Base-by-base conservation (phyloP, 179 eudicot species). In the Kewa caespitosa region DNA sequence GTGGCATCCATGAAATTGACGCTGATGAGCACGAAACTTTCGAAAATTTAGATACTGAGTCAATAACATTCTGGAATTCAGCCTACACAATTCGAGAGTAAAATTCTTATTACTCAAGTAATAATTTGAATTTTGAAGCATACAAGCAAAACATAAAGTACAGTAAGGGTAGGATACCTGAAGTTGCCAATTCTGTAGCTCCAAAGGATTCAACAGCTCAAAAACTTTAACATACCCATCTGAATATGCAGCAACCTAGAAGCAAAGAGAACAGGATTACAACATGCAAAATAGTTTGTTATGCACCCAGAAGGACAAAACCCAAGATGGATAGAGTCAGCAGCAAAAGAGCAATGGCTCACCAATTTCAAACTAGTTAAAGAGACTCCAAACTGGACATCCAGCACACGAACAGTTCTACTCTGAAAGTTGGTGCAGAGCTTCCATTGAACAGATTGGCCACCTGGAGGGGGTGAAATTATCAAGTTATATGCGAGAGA, bases 151-250 rank as follows among this genome's bases (percentile, higher is more conserved):
- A n/a, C n/a, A n/a, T n/a, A n/a, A n/a, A n/a, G 41, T 36, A 68
- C 38, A 63, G 59, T 23, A 72, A 57, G n/a, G 23, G 59, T 42
- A 25, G 22, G 33, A 62, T 60, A 95, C 99, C 99, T 95, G 99
- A 84, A 95, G 94, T 72, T 95, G 97, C 99, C 99, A 95, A 48
- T 84, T 89, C 70, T 81, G 84, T 80, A 95, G 76, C 68, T 93
- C 98, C 79, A 91, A 76, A 18, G 92, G 90, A 84, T 93, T 90
- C 57, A 85, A 79, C 55, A 91, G 95, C 85, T 95, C 97, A 70
- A 83, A 86, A 42, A 95, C 87, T 88, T 89, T 90, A 52, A 89
- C 86, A 66, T 89, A 89, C n/a, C 97, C 99, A 76, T 91, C 92
- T 38, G 99, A 90, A 85, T 86, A 90, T 60, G 99, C 98, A 83